Conservation (phyloP, 2,329 filamentous ascomycete genomes). For the Waltergamsia citrina region DNA sequence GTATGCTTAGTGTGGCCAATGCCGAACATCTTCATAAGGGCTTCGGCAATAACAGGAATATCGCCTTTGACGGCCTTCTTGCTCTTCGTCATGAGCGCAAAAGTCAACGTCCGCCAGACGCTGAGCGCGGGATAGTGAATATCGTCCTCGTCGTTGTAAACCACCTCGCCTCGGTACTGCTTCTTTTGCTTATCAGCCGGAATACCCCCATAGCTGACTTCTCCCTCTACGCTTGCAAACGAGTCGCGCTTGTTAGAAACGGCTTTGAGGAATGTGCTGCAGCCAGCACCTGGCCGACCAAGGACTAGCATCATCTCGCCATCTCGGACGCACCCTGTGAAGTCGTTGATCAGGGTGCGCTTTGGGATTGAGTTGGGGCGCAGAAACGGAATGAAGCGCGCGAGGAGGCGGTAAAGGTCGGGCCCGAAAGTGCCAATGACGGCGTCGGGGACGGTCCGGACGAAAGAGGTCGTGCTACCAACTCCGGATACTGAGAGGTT, state of each 20-base stretch:
- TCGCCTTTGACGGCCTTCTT: conserved; percentile 53
- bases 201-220: conserved; percentile 65
- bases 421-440: conserved; percentile 72
- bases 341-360: conserved; percentile 18
- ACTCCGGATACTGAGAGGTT: conserved; percentile 66
- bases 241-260: conserved; percentile 60
- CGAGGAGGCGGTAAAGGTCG: conserved; percentile 59
- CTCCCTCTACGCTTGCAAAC: conserved; percentile 58
- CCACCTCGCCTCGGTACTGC: conserved; percentile 65
- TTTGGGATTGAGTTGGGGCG: conserved; percentile 12
- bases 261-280: conserved; percentile 68
- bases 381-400: conserved; percentile 12
- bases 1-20: conserved; percentile 69
- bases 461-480: conserved; percentile 56
- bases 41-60: conserved; percentile 60
- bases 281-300: conserved; percentile 65
- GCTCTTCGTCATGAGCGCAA: conserved; percentile 68
- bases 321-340: conserved; percentile 22
- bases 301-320: conserved; percentile 35
- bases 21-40: conserved; percentile 68
- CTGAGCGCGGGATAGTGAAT: conserved; percentile 65
- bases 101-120: conserved; percentile 69
- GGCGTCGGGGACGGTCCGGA: conserved; percentile 64
- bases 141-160: conserved; percentile 72
- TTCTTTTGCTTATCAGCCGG: conserved; percentile 57